These are phyloP conservation scores for Nepenthes alata DNA, from an alignment of 179 eudicot genomes.

Conservation along the genomic window DNA sequence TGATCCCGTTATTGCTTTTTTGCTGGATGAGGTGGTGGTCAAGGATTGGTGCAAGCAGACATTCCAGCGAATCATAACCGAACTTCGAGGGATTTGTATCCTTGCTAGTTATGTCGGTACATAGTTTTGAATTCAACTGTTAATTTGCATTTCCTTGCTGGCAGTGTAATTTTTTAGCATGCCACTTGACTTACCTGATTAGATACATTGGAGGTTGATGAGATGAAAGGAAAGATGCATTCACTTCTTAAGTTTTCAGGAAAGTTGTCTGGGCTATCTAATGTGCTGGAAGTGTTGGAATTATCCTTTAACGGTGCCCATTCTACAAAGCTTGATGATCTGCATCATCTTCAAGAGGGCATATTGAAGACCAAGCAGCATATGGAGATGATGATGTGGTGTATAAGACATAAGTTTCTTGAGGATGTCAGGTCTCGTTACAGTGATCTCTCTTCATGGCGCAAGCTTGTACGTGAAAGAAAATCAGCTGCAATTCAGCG, in stretches of 20 bases:
- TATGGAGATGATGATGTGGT: constrained; percentile 89
- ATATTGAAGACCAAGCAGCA: constrained; percentile 92
- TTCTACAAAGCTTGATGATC: constrained; percentile 78
- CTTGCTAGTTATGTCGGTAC: constrained; percentile 14
- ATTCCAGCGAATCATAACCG: constrained; percentile 45
- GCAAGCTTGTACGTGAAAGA: constrained; percentile 50
- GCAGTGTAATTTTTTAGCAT: constrained; percentile 4
- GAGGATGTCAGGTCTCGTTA: constrained; percentile 50
- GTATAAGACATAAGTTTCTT: constrained; percentile 70
- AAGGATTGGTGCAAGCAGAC: constrained; percentile 96
- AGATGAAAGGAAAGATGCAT: constrained; percentile 41
- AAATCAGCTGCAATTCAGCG: constrained; percentile 62
- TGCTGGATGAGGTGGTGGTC: constrained; percentile 96
- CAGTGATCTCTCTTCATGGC: constrained; percentile 45
- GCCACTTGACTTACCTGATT: constrained; percentile 32
- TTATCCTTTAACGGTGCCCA: constrained; percentile 65
- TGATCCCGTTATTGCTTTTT: constrained; percentile 81
- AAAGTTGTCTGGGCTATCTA: constrained; percentile 55
- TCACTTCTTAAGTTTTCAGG: constrained; percentile 42
- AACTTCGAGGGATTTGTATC: constrained; percentile 74
- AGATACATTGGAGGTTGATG: constrained; percentile 44
- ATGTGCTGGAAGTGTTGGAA: constrained; percentile 78
- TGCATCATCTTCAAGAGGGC: constrained; percentile 67
- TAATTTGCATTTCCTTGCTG: constrained; percentile 4
- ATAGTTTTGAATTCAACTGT: constrained; percentile 2